A percentile compares a stretch with the other conserved stretches of the same genome.
Conservation (phyloP, 345 rosid genomes). For the Dimocarpus longan region DNA sequence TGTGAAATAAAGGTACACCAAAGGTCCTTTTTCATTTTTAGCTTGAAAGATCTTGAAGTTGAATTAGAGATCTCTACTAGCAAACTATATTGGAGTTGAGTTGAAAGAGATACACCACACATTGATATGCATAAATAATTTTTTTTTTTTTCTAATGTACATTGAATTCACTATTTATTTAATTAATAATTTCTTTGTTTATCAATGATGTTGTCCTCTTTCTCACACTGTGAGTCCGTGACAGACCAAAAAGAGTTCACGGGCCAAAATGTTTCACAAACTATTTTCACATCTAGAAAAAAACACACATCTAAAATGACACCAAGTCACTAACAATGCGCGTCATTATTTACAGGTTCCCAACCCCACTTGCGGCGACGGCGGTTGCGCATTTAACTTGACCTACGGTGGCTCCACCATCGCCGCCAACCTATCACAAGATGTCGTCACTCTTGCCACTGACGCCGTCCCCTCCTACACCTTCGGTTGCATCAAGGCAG, state of each 20-base stretch:
- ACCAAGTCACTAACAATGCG: background rate
- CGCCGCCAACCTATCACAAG: conserved; percentile 69
- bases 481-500: conserved; percentile 75
- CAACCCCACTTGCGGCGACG: conserved; percentile 62
- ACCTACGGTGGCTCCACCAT: conserved; percentile 79
- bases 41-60: no score
- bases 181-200: background rate
- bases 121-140: no score
- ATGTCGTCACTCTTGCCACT: conserved; percentile 57
- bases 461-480: conserved; percentile 67
- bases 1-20: no score
- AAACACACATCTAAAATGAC: no score
- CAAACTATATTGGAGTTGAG: no score
- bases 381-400: conserved; percentile 73
- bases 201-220: background rate
- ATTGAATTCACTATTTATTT: background rate
- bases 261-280: background rate
- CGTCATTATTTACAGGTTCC: conserved; percentile 55
- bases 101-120: no score
- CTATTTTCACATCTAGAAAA: no score
- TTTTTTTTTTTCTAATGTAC: no score
- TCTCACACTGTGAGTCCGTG: background rate
- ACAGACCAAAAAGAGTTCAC: conserved; percentile 10
- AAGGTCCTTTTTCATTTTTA: no score
- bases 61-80: no score